Conservation (phyloP, 352 stramenopile species). For the Phytopythium ostracodes region DNA sequence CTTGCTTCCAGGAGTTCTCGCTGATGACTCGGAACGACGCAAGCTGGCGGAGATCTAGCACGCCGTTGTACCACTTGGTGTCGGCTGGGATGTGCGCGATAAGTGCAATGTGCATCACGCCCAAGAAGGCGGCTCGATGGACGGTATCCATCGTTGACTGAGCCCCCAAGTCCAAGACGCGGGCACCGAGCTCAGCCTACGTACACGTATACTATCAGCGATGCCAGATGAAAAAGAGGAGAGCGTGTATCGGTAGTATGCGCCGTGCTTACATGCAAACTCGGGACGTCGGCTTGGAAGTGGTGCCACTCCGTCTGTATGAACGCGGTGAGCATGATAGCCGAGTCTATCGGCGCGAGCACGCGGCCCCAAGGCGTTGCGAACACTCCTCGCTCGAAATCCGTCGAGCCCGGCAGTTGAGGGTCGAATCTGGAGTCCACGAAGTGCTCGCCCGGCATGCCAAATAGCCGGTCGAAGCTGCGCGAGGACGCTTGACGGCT, state of each 20-base stretch:
- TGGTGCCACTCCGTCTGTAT: slow-evolving; percentile 38
- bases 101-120: slow-evolving; percentile 19
- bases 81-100: slow-evolving; percentile 25
- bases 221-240: no score
- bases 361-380: slow-evolving; percentile 15
- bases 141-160: slow-evolving; percentile 24
- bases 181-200: slow-evolving; percentile 22
- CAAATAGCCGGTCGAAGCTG: slow-evolving; percentile 22
- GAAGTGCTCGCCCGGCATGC: background rate
- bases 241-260: background rate
- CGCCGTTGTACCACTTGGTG: slow-evolving; percentile 23
- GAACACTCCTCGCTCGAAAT: slow-evolving; percentile 10
- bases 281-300: slow-evolving; percentile 23
- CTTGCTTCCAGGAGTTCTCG: slow-evolving; percentile 22
- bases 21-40: slow-evolving; percentile 24
- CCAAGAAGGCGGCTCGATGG: slow-evolving; percentile 25
- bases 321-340: slow-evolving; percentile 23
- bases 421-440: background rate
- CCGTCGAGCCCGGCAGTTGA: background rate
- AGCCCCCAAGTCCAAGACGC: slow-evolving; percentile 15
- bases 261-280: slow-evolving; percentile 23
- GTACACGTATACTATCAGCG: background rate
- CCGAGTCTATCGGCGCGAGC: slow-evolving; percentile 15
- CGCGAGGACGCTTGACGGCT: slow-evolving; percentile 15
- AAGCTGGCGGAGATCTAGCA: slow-evolving; percentile 14